Conservation (phyloP, 2,329 filamentous ascomycete species). For the Allantophomopsis cytisporea region DNA sequence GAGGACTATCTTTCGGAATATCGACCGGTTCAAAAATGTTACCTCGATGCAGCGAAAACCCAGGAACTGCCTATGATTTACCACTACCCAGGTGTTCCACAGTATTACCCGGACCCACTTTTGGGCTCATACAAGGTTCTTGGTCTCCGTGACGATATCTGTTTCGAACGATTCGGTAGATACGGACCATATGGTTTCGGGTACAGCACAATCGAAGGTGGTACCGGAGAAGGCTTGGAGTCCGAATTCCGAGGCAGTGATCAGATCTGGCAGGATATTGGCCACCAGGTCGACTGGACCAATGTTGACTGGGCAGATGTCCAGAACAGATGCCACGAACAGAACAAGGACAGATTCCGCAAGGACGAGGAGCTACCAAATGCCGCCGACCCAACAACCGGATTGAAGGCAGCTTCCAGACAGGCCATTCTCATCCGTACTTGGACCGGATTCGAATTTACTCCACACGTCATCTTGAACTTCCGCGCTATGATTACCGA, state of each 20-base stretch:
- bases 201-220: slow-evolving; percentile 63
- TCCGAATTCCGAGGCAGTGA: slow-evolving; percentile 57
- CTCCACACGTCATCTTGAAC: slow-evolving; percentile 64
- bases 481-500: slow-evolving; percentile 73
- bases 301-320: slow-evolving; percentile 69
- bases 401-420: neutral
- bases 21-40: slow-evolving; percentile 44
- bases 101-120: slow-evolving; percentile 64
- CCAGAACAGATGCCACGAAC: slow-evolving; percentile 58
- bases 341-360: slow-evolving; percentile 57
- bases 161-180: slow-evolving; percentile 77
- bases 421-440: slow-evolving; percentile 70
- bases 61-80: slow-evolving; percentile 48
- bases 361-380: slow-evolving; percentile 7
- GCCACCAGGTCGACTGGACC: slow-evolving; percentile 49
- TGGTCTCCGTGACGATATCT: slow-evolving; percentile 64
- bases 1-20: slow-evolving; percentile 38
- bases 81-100: slow-evolving; percentile 56
- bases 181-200: slow-evolving; percentile 77
- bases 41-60: slow-evolving; percentile 43
- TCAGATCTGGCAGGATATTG: slow-evolving; percentile 35
- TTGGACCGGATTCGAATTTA: slow-evolving; percentile 70
- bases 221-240: slow-evolving; percentile 57
- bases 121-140: slow-evolving; percentile 66
- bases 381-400: neutral